Base-by-base conservation (phyloP, 257 asterid genomes). In the Echites panduratus region DNA sequence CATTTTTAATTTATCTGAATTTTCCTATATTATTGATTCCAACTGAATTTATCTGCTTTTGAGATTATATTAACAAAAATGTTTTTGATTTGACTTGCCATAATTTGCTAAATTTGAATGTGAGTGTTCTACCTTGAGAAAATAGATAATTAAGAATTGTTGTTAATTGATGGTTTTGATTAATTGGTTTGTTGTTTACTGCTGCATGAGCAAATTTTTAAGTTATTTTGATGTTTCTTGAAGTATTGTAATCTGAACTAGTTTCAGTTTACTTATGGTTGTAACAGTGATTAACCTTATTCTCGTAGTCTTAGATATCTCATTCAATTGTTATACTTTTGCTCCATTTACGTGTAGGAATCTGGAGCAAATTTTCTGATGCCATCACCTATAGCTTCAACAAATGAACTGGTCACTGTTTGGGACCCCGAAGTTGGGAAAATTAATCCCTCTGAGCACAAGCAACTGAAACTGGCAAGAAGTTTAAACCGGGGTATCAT, bases 371-470 rank as follows among this genome's bases (percentile, higher is more conserved):
- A 94, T 83, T 89, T 94, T 84, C 81, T 91, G 78, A 84, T 94
- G 70, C 96, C 97, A 26, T 88, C 95, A 74, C 97, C 97, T 67
- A 89, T 93, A 79, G 93, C 96, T 76, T 91, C 97, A 73, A 89
- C 95, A 65, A 93, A 93, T 72, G 98, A 93, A 80, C 87, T 93
- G 75, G 98, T 93, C 73, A 89, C 90, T 8, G 96, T 93, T 56
- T 93, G 97, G 89, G 98, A 93, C 74, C 98, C 97, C 29, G 98
- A 94, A 83, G 88, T 94, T 50, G 98, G 98, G 74, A 94, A 91
- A 76, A 85, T 86, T 32, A 94, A 94, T 86, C 98, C 97, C 73
- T 89, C 97, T n/a, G 98, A 94, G 86, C 98, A 94, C 91, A 94
- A 94, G 86, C 98, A 94, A 77, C 86, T 91, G 68, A 94, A 94